Evolutionary conservation across 148 eudicot genomes (phyloP), one percentile per base, ranked within the genome.

Genomic region (Persicaria tinctoria): DNA sequence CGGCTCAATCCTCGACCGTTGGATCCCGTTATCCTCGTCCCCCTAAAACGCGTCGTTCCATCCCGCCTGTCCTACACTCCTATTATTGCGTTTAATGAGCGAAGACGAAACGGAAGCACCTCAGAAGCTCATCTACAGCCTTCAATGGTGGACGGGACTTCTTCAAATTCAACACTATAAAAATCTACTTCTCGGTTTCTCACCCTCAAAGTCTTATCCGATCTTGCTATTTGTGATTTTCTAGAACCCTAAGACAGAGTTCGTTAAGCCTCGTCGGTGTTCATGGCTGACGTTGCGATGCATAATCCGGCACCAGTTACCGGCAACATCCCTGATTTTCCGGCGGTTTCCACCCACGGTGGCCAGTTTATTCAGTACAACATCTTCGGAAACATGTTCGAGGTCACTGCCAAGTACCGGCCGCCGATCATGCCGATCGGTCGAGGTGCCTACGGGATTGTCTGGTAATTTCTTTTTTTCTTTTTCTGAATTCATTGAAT

Each of bases 401-500:
- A 95, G 81, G 75, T 95, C 50, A 89, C 97, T 46, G 45, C 82
- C 14, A 95, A 87, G 84, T 95, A 95, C 74, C 91, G 93, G 8
- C 89, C 97, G 57, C 99, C 99, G 46, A 89, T 95, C 82, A 83
- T 85, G 88, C 96, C 96, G 0, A 90, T 95, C 57, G 99, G 99
- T 63, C 97, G 99, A 9, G 99, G 99, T 4, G 99, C 99, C 68
- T 95, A 92, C 32, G 99, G 99, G 68, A 86, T 95, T 56, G 99
- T 95, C 73, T 95, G 99, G 99, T 95, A 90, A 48, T 49, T 44
- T 11, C 3, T 27, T 56, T 48, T 3, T 38, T 18, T 0, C 5
- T 46, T 32, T 74, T 63, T 18, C 14, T 59, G 17, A 72, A 47
- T 62, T 10, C 18, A 9, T 47, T 51, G 55, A 47, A 71, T 46